Conservation (phyloP, 208 protist genomes). For the Leishmania aethiopica region DNA sequence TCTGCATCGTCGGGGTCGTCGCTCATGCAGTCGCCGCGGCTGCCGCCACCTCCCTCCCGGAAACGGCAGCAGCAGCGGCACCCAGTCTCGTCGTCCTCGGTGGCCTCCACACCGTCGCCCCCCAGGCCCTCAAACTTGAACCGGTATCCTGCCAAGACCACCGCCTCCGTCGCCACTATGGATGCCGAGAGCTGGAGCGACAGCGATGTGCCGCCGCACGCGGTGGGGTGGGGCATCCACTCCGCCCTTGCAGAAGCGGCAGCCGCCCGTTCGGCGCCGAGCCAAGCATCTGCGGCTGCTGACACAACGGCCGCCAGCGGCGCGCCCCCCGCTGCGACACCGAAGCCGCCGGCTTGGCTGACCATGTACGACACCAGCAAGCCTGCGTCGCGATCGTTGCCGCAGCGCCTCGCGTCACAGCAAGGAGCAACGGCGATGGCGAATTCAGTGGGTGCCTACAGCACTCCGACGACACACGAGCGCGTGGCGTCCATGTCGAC, state of each 20-base stretch:
- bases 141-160: background rate
- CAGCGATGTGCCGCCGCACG: background rate
- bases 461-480: background rate
- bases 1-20: background rate
- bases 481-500: background rate
- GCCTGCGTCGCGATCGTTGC: background rate
- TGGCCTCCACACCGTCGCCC: constrained; percentile 1
- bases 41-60: background rate
- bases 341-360: background rate
- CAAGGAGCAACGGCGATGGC: background rate
- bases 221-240: background rate
- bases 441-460: background rate
- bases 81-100: background rate
- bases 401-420: background rate
- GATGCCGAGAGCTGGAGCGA: constrained; percentile 5
- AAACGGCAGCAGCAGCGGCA: background rate
- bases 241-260: background rate
- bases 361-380: background rate
- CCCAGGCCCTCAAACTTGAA: background rate
- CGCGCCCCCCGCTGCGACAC: background rate
- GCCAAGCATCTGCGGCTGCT: background rate
- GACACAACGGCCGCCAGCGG: background rate
- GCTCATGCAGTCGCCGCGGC: background rate
- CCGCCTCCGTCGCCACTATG: background rate
- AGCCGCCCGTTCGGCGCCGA: background rate